Percentiles rank a stretch among this genome's conserved stretches.
phyloP scores from a whole-genome alignment of 345 rosid genomes.

The Populus nigra region DNA sequence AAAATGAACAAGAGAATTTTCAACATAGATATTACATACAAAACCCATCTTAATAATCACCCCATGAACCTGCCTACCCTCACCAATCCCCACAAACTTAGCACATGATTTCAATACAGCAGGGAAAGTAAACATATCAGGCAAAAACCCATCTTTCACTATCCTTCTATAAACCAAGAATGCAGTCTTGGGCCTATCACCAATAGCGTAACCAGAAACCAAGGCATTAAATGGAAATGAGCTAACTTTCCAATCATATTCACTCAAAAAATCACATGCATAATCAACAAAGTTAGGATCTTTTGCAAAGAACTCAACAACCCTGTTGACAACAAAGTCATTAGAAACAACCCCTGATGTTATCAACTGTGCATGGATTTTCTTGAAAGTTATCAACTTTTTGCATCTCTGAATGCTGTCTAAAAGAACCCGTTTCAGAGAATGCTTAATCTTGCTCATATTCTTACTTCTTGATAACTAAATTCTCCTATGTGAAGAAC shows the following conservation, averaged over 20 bases:
- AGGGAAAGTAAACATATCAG: conserved; percentile 44
- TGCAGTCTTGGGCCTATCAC: conserved; percentile 10
- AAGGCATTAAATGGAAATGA: conserved; percentile 32
- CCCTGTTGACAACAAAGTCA: conserved; percentile 20
- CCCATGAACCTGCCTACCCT: conserved; percentile 35
- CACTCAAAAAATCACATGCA: conserved; percentile 15
- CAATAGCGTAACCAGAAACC: conserved; percentile 11
- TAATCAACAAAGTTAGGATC: conserved; percentile 10
- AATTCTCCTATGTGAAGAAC: not conserved
- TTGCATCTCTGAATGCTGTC: conserved; percentile 27
- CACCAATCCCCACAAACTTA: conserved; percentile 33
- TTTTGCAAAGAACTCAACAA: conserved; percentile 22
- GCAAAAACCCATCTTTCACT: conserved; percentile 34
- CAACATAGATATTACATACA: conserved; percentile 29
- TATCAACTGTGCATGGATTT: conserved; percentile 26
- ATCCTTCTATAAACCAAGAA: conserved; percentile 5
- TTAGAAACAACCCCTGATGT: conserved; percentile 24
- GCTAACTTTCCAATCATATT: conserved; percentile 3
- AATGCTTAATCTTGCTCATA: not conserved
- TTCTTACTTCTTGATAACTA: not conserved
- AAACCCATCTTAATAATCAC: conserved; percentile 30
- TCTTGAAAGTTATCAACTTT: conserved; percentile 32
- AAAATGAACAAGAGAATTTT: conserved; percentile 37
- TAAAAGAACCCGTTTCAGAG: conserved; percentile 14
- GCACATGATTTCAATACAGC: conserved; percentile 44